Percentiles rank a stretch among this genome's conserved stretches.
phyloP scores from a whole-genome alignment of 1,139 yeast genomes.

The Sugiyamaella pinicola region DNA sequence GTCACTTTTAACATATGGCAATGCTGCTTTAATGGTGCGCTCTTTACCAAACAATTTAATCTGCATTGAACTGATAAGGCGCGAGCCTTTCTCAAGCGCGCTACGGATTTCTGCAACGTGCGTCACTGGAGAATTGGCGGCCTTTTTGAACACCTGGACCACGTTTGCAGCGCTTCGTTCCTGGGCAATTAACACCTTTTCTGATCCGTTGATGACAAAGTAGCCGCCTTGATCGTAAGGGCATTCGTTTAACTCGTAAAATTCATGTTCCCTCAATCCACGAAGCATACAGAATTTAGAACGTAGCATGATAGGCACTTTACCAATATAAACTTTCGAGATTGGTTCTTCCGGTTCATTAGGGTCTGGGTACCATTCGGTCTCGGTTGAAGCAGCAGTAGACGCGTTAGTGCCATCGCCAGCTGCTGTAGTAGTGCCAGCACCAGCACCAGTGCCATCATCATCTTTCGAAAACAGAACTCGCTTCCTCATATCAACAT shows the following conservation, averaged over 20 bases:
- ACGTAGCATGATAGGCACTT: slow-evolving; percentile 96
- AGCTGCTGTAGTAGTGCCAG: slow-evolving; percentile 39
- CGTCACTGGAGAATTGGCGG: slow-evolving; percentile 95
- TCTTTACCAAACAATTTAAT: slow-evolving; percentile 87
- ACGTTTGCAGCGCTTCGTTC: slow-evolving; percentile 98
- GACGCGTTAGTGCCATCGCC: not conserved
- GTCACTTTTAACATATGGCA: slow-evolving; percentile 95
- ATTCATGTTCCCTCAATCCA: slow-evolving; percentile 90
- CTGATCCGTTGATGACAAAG: slow-evolving; percentile 96
- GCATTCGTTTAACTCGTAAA: slow-evolving; percentile 94
- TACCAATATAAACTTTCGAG: slow-evolving; percentile 83
- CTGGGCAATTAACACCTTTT: slow-evolving; percentile 96
- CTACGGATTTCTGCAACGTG: slow-evolving; percentile 96
- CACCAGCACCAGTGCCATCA: slow-evolving; percentile 42
- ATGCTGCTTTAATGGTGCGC: slow-evolving; percentile 87
- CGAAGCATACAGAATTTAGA: slow-evolving; percentile 94
- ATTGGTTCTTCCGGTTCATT: slow-evolving; percentile 63
- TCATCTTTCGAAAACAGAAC: slow-evolving; percentile 84
- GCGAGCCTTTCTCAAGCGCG: slow-evolving; percentile 94
- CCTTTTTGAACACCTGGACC: slow-evolving; percentile 96
- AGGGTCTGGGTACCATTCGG: slow-evolving; percentile 66
- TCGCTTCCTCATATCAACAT: slow-evolving; percentile 92
- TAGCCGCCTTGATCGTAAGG: slow-evolving; percentile 99
- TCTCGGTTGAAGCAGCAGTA: slow-evolving; percentile 55
- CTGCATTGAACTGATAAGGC: slow-evolving; percentile 91